Evolutionary conservation across 2,329 filamentous ascomycete genomes (phyloP), one percentile per base, ranked within the genome.

Genomic region (Sporothrix luriei): DNA sequence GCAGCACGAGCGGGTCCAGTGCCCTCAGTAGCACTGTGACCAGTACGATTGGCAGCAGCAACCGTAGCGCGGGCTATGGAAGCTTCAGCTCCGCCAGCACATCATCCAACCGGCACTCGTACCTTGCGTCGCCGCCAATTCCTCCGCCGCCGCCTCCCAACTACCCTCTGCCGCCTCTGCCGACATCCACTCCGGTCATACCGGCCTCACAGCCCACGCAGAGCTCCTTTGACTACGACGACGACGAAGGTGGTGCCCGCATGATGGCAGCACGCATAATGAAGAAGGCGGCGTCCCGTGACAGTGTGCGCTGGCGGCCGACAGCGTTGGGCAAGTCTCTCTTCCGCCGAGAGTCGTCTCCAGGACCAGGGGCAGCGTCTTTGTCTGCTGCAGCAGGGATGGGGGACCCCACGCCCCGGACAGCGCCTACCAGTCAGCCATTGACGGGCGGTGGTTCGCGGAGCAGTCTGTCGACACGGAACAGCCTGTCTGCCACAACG

Each of bases 151-250:
- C 33, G 38, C 67, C 49, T 26, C 54, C 46, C 46, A 48, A n/a
- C 33, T 65, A 51, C 48, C 54, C 38, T 19, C 46, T 54, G 16
- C 46, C 52, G 0, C 49, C 43, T 16, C 65, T 49, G 4, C 55
- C 67, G 38, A 16, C 57, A 7, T 33, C 70, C 16, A 14, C 38
- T 26, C 19, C 13, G 16, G 10, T 46, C 1, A n/a, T 24, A 29
- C 26, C 66, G 2, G 10, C 21, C 6, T 26, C 40, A 4, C 24
- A 49, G 19, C 38, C 43, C 5, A 21, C 57, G 29, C 64, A 62
- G 33, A 76, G 74, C 68, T 67, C 68, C 1, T 75, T 74, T 46
- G 74, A 76, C 33, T 69, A 73, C 29, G 71, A 70, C 55, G 70
- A 67, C 46, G 62, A 70, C 14, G 51, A 55, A 21, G 43, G 57